A percentile compares a stretch with the other conserved stretches of the same genome.
These are phyloP conservation scores for Suillus ampliporus DNA, from an alignment of 768 basidiomycete genomes.

Conservation along the genomic window DNA sequence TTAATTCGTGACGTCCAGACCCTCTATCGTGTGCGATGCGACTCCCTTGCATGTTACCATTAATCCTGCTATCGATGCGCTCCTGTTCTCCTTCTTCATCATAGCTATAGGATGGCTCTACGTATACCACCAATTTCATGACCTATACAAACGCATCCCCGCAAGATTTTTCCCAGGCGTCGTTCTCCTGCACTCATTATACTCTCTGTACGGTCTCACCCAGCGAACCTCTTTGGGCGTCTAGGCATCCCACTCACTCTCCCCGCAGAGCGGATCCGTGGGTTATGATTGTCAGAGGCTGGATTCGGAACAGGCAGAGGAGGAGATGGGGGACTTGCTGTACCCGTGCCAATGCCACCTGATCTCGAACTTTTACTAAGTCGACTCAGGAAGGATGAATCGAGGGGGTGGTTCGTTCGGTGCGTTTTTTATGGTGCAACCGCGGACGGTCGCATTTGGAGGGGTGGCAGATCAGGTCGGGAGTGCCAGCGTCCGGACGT, in stretches of 20 bases:
- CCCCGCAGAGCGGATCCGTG: slow-evolving; percentile 57
- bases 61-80: not conserved
- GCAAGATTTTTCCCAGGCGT: slow-evolving; percentile 40
- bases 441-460: no score
- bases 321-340: slow-evolving; percentile 14
- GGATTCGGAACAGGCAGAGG: slow-evolving; percentile 37
- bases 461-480: no score
- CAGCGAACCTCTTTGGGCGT: slow-evolving; percentile 63
- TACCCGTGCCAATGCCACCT: slow-evolving; percentile 42
- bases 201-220: slow-evolving; percentile 51
- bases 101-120: slow-evolving; percentile 22
- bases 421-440: no score
- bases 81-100: slow-evolving; percentile 10
- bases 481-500: no score
- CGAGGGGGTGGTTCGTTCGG: slow-evolving; percentile 65
- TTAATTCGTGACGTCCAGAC: no score
- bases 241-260: slow-evolving; percentile 61
- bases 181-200: slow-evolving; percentile 57
- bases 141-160: slow-evolving; percentile 17
- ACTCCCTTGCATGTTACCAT: no score
- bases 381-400: slow-evolving; percentile 60
- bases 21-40: no score
- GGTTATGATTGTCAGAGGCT: slow-evolving; percentile 48
- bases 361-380: slow-evolving; percentile 59
- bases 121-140: slow-evolving; percentile 8